Percentiles rank a stretch among this genome's conserved stretches.
phyloP scores from a whole-genome alignment of 345 rosid genomes.

The Anastatica hierochuntica region DNA sequence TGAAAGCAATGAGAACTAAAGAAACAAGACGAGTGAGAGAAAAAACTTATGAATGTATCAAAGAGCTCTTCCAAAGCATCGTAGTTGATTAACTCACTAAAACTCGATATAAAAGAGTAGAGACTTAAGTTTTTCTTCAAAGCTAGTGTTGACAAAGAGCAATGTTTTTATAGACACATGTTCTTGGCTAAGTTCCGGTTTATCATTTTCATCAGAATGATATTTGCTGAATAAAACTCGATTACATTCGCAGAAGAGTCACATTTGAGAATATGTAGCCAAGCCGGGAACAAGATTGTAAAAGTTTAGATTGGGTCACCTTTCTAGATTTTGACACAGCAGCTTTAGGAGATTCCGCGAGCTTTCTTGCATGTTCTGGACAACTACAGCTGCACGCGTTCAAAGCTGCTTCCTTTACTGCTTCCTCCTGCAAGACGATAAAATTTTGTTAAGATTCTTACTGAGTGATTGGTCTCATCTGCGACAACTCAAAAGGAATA shows the following conservation, averaged over 20 bases:
- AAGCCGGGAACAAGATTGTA: no score
- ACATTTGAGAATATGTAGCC: no score
- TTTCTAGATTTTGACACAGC: slow-evolving; percentile 54
- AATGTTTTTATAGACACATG: no score
- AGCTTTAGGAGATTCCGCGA: slow-evolving; percentile 49
- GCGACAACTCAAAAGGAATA: no score
- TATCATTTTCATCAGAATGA: no score
- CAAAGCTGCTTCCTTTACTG: slow-evolving; percentile 71
- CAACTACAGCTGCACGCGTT: slow-evolving; percentile 41
- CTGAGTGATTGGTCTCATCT: no score
- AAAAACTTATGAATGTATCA: not conserved
- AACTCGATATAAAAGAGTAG: slow-evolving; percentile 43
- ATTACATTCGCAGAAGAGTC: no score
- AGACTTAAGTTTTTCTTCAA: not conserved
- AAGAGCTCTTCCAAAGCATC: not conserved
- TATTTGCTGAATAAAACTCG: no score
- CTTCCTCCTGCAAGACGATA: slow-evolving; percentile 80
- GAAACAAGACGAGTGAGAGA: not conserved
- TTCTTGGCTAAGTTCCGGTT: no score
- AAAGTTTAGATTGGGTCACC: slow-evolving; percentile 31
- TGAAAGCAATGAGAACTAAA: not conserved
- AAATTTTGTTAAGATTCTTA: no score
- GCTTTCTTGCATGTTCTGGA: slow-evolving; percentile 37
- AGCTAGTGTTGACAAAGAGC: no score
- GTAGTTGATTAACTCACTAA: slow-evolving; percentile 32